These are phyloP conservation scores for Candida nemodendra DNA, from an alignment of 805 yeast genomes.

Conservation along the genomic window DNA sequence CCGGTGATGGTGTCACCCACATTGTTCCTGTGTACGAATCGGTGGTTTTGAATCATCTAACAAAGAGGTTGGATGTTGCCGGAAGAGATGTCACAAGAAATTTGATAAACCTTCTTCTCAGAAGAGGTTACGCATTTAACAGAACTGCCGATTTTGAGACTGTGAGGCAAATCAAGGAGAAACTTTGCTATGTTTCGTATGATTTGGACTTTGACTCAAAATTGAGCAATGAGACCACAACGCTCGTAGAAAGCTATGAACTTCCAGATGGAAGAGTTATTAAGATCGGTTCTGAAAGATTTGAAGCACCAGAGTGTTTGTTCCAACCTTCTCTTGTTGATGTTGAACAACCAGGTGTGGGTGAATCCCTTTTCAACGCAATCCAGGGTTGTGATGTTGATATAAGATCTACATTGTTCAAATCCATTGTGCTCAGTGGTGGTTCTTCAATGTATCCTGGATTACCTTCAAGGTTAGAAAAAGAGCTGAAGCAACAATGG, in stretches of 20 bases:
- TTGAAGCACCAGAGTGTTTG: conserved; percentile 94
- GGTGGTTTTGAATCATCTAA: conserved; percentile 91
- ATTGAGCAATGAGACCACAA: conserved; percentile 91
- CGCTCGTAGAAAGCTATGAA: conserved; percentile 86
- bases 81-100: conserved; percentile 98
- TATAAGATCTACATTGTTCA: conserved; percentile 81
- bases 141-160: conserved; percentile 99
- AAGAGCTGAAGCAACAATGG: conserved; percentile 96
- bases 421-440: conserved; percentile 92
- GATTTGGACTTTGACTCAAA: conserved; percentile 88
- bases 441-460: conserved; percentile 99
- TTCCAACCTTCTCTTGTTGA: conserved; percentile 96
- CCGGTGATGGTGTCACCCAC: conserved; percentile 98
- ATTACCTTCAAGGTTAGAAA: conserved; percentile 90
- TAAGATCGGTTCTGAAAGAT: conserved; percentile 92
- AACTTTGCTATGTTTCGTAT: conserved; percentile 91
- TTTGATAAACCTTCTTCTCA: conserved; percentile 81
- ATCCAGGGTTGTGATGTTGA: conserved; percentile 95
- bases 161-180: conserved; percentile 96
- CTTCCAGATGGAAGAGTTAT: conserved; percentile 96
- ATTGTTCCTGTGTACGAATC: conserved; percentile 97
- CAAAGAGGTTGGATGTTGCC: conserved; percentile 91
- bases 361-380: conserved; percentile 87
- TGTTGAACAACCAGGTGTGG: conserved; percentile 95
- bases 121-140: conserved; percentile 97